Base-by-base conservation (phyloP, 768 basidiomycete genomes). In the Podaxis sp. region DNA sequence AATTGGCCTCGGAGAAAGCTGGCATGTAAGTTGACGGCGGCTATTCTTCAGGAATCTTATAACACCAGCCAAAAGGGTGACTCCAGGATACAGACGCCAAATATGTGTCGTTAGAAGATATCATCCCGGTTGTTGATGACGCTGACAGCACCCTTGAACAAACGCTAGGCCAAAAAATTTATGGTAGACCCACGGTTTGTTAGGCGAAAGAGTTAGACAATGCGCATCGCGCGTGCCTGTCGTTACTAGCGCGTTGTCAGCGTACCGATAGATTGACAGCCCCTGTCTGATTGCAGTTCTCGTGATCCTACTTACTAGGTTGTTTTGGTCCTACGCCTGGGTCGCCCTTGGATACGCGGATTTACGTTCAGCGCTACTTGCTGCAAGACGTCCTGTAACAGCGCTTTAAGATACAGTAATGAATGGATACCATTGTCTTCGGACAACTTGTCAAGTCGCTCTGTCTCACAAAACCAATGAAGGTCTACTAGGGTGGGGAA, bases 261-360 rank as follows among this genome's bases (percentile, higher is more conserved):
- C n/a, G 36, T 49, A 24, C 36, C 15, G 40, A 24, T 44, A 20
- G 20, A 28, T 50, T 30, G 28, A 11, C 37, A 13, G 12, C 37
- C 22, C 53, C 55, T 53, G 37, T 30, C 51, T 30, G 50, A 51
- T 60, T 38, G 15, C 20, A 52, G 17, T 17, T 41, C 50, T 54
- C 48, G 24, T 49, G 24, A 26, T 48, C 51, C 59, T 36, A 11
- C 65, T 44, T 44, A 17, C 41, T 44, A 91, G 93, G 93, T n/a
- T 99, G 95, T 82, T 99, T 99, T 72, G 95, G 96, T 4, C 90
- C 95, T 2, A 89, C 98, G 1, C 96, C 97, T 1, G 96, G 96
- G 26, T 97, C 97, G 0, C 82, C 99, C 13, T 82, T 99, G 22
- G n/a, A n/a, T n/a, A 99, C 78, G 98, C 96, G 2, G 97, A 99